A percentile compares a stretch with the other conserved stretches of the same genome.
Conservation (phyloP, 441 rosid species). For the Populus hybrid region DNA sequence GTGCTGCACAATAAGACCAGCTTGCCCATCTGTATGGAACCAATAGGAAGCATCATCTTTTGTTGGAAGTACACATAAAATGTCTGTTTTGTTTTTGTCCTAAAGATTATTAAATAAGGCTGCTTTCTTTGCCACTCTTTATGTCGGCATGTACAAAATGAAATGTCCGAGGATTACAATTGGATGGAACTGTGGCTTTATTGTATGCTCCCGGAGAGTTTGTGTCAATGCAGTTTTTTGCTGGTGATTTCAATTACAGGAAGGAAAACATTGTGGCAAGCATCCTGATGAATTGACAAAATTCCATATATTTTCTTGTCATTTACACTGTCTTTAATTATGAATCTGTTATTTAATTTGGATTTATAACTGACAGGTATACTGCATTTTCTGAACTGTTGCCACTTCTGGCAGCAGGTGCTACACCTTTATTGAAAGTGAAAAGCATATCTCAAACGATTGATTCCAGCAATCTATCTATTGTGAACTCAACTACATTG, state of each 20-base stretch:
- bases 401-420: conserved; percentile 75
- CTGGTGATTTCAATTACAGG: neutral
- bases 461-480: conserved; percentile 45
- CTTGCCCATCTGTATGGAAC: neutral
- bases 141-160: neutral
- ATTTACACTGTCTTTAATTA: neutral
- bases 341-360: neutral
- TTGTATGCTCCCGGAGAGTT: neutral
- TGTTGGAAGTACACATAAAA: neutral
- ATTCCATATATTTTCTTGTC: neutral
- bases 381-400: conserved; percentile 91
- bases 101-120: neutral
- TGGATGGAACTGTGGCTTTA: neutral
- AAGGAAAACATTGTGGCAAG: neutral
- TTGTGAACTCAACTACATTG: conserved; percentile 65
- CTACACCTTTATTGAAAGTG: conserved; percentile 71
- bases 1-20: neutral
- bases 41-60: neutral
- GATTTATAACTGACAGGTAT: conserved; percentile 44
- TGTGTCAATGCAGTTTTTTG: neutral
- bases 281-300: neutral
- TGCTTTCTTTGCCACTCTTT: neutral
- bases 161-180: neutral
- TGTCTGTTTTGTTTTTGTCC: neutral
- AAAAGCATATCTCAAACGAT: conserved; percentile 65